Evolutionary conservation across 108 stramenopile species (phyloP).

Genomic region (Pseudonitzschia delicatissima): DNA sequence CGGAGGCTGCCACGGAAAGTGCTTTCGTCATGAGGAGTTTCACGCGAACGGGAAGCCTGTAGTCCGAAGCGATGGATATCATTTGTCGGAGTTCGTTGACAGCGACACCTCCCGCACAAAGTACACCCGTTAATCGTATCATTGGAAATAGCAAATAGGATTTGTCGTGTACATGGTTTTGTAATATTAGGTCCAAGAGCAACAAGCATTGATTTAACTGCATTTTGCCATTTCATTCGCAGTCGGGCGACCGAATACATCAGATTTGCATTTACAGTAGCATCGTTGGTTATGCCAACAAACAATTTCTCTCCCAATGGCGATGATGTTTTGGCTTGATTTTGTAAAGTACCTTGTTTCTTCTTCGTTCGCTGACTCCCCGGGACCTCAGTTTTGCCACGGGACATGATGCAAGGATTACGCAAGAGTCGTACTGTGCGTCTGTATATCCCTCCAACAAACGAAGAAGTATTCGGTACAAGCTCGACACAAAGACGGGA

Average conservation of each 20-base stretch:
- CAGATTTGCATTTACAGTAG: slow-evolving; percentile 16
- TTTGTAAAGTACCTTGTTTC: not conserved
- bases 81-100: slow-evolving; percentile 42
- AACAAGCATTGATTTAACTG: slow-evolving; percentile 18
- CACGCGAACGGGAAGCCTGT: not conserved
- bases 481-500: slow-evolving; percentile 42
- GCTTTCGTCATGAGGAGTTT: not conserved
- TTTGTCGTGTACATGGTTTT: slow-evolving; percentile 22
- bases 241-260: slow-evolving; percentile 30
- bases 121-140: slow-evolving; percentile 49
- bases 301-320: not conserved
- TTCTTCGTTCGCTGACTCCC: not conserved
- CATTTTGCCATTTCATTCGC: slow-evolving; percentile 22
- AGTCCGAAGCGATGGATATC: slow-evolving; percentile 24
- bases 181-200: not conserved
- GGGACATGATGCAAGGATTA: slow-evolving; percentile 37
- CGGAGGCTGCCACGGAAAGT: slow-evolving; percentile 22
- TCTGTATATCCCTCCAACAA: slow-evolving; percentile 55
- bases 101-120: slow-evolving; percentile 46
- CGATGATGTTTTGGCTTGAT: too few relatives aligned
- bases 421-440: slow-evolving; percentile 47
- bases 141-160: slow-evolving; percentile 45
- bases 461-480: slow-evolving; percentile 61
- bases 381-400: slow-evolving; percentile 22
- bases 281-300: slow-evolving; percentile 7